Evolutionary conservation across 768 basidiomycete species (phyloP).

Genomic region (Rhodotorula diobovata): DNA sequence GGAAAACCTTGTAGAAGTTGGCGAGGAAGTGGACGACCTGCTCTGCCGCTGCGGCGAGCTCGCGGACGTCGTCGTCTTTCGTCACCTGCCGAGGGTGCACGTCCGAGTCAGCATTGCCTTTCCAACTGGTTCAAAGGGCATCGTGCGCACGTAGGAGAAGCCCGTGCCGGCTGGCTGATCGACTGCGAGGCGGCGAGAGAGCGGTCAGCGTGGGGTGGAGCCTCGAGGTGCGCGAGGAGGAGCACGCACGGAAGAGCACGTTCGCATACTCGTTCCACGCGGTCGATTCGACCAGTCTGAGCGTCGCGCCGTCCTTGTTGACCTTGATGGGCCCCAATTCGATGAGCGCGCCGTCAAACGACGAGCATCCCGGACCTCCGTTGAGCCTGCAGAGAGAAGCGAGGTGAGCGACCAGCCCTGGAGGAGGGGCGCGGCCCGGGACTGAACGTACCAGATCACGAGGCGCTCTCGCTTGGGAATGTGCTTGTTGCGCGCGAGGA

Average conservation of each 20-base stretch:
- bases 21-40: conserved; percentile 78
- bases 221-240: neutral
- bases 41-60: conserved; percentile 64
- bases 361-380: conserved; percentile 72
- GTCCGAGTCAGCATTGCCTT: too few species aligned
- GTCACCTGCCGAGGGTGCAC: conserved; percentile 46
- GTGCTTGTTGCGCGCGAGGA: conserved; percentile 79
- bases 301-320: conserved; percentile 6
- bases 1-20: conserved; percentile 88
- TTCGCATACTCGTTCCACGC: conserved; percentile 45
- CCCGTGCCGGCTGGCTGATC: conserved; percentile 98
- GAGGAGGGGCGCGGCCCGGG: neutral
- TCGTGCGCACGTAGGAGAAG: conserved; percentile 63
- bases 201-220: neutral
- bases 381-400: conserved; percentile 13
- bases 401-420: neutral
- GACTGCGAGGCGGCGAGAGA: conserved; percentile 55
- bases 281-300: conserved; percentile 31
- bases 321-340: conserved; percentile 41
- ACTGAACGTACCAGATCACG: conserved; percentile 65
- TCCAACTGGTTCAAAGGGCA: too few species aligned
- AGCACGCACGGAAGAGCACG: conserved; percentile 40
- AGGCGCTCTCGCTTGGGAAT: conserved; percentile 79
- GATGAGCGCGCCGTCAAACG: conserved; percentile 39
- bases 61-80: conserved; percentile 78